phyloP scores from a whole-genome alignment of 1,284 basidiomycete species.

The Waitea zeae region DNA sequence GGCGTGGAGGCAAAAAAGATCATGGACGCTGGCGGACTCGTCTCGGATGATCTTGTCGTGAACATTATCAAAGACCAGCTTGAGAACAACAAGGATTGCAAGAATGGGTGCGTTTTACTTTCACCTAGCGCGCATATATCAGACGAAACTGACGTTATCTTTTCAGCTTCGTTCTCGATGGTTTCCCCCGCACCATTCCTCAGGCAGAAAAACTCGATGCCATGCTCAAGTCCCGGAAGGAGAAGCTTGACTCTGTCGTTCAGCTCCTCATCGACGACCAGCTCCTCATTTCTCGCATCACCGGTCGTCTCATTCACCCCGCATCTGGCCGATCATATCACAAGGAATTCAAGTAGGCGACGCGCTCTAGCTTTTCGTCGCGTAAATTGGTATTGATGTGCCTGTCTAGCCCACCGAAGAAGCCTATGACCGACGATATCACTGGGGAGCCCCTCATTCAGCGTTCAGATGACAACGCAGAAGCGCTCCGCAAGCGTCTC shows the following conservation, averaged over 20 bases:
- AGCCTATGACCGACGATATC: conserved; percentile 82
- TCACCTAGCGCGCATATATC: not conserved
- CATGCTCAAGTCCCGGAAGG: conserved; percentile 73
- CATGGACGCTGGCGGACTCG: conserved; percentile 91
- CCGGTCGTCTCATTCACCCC: conserved; percentile 87
- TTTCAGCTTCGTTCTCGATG: conserved; percentile 87
- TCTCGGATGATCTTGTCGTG: conserved; percentile 95
- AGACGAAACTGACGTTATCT: not conserved
- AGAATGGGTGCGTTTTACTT: conserved; percentile 57
- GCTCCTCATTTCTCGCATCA: conserved; percentile 93
- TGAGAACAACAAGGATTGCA: conserved; percentile 83
- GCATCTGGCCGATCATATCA: conserved; percentile 87
- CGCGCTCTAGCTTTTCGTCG: conserved; percentile 3
- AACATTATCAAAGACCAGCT: conserved; percentile 95
- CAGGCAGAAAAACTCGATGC: conserved; percentile 93
- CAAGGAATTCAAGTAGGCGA: conserved; percentile 79
- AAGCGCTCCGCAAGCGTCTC: conserved; percentile 84
- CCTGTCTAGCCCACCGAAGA: conserved; percentile 76
- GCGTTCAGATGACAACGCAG: conserved; percentile 85
- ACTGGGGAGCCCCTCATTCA: conserved; percentile 93
- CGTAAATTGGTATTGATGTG: conserved; percentile 1
- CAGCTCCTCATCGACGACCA: conserved; percentile 90
- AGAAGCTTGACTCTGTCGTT: conserved; percentile 83
- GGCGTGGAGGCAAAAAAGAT: conserved; percentile 93
- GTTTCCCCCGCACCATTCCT: conserved; percentile 96